Base-by-base conservation (phyloP, 148 eudicot species). In the Diospyros lotus region DNA sequence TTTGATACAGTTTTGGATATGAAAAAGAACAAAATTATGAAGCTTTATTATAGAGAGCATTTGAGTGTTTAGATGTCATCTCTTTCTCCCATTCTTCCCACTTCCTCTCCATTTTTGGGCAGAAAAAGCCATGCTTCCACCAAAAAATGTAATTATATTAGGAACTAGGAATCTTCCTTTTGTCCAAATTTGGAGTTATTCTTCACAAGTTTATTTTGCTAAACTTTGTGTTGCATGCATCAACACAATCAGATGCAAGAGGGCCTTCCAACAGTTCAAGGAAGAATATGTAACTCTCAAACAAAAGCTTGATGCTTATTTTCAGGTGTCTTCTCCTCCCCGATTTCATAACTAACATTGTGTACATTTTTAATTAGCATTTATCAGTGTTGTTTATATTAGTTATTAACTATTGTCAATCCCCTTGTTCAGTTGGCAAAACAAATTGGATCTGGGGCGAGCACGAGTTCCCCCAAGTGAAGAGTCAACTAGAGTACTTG, bases 241-340 rank as follows among this genome's bases (percentile, higher is more conserved):
- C 61, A 58, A 55, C 28, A 64, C 68, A 63, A 76, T 14, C 86
- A 92, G 97, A 66, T 92, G 94, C 86, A 88, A 80, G 79, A 88
- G 93, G 78, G 86, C 90, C 73, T 87, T 88, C 82, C 93, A 88
- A 72, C 93, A 92, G 64, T 39, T 92, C 76, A 90, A 92, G 87
- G 90, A 84, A 70, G 97, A 92, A 83, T 83, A 92, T 80, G 68
- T 89, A 72, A 79, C 86, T 45, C 93, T 92, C 5, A 92, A 71
- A 80, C 84, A 84, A 87, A 92, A 89, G 79, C 90, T 92, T 63
- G 97, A 92, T 86, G 77, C 84, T 71, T 92, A 92, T 77, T 92
- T 92, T 79, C 97, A 92, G 97, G 97, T 92, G 54, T 59, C 59
- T 39, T 5, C 28, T 6, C 10, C n/a, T 55, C 28, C 42, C 12